Evolutionary conservation across 345 rosid genomes (phyloP), one percentile per base, ranked within the genome.

Genomic region (Salix koriyanagi): DNA sequence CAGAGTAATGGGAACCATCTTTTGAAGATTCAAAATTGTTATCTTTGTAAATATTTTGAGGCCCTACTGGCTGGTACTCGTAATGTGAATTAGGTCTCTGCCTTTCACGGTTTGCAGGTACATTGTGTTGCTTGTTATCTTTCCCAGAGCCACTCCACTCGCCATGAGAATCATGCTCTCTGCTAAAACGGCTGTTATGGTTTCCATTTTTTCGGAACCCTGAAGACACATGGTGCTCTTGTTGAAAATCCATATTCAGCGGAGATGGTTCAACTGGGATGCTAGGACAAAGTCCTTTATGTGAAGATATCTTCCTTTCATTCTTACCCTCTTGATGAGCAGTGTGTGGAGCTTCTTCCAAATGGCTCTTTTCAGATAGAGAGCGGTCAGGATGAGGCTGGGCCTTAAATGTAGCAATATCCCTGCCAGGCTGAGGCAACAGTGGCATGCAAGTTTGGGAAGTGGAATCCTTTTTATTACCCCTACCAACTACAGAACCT

Each of bases 1-100:
- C 88, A 11, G 86, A 81, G 76, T 83, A 82, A 80, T 85, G 90
- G 71, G 79, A 84, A 71, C 79, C 84, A 61, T 89, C 97, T 83
- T 84, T 88, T 39, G 64, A 18, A 73, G 88, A 88, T 79, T 89
- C 96, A 44, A 74, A 64, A 62, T 73, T 77, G 67, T 79, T 79
- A 52, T 84, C 76, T 83, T 77, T 87, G 36, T 78, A 84, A 41
- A 21, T 79, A 58, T 72, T 75, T 5, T 75, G 79, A 13, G 74
- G 61, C 60, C 77, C 82, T 81, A 92, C 91, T 48, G 95, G 98
- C 82, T 91, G 97, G 84, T 91, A 96, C 76, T 92, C 95, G 13
- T 80, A 93, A 77, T 91, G 92, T 19, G 86, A n/a, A 76, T 78
- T 84, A n/a, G 78, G 91, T 80, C 87, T 88, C 76, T 80, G 91